Percentiles rank a stretch among this genome's conserved stretches.
These are phyloP conservation scores for Exophiala aquamarina DNA, from an alignment of 2,329 filamentous ascomycete genomes.

Conservation along the genomic window DNA sequence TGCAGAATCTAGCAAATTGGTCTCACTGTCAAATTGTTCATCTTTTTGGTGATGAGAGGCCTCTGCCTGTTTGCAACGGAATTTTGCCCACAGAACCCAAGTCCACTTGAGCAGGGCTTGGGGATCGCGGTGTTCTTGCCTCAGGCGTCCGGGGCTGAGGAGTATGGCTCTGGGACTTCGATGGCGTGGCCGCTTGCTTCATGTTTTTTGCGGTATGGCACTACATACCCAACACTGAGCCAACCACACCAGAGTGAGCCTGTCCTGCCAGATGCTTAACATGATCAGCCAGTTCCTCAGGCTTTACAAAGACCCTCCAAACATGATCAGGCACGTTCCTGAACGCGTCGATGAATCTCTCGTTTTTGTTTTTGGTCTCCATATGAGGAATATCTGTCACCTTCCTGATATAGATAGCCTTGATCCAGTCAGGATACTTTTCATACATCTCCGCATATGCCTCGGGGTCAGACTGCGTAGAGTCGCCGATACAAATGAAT, in stretches of 20 bases:
- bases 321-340: constrained; percentile 65
- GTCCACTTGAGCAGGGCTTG: constrained; percentile 3
- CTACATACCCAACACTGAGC: constrained; percentile 17
- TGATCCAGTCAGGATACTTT: constrained; percentile 72
- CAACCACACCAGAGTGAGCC: constrained; percentile 19
- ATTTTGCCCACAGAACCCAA: not conserved
- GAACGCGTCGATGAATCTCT: constrained; percentile 82
- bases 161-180: constrained; percentile 12
- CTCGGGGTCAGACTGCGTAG: constrained; percentile 88
- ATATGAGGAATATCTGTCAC: constrained; percentile 75
- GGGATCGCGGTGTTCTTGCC: constrained; percentile 15
- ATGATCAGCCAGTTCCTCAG: constrained; percentile 59
- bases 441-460: constrained; percentile 78
- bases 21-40: not conserved
- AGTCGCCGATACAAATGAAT: constrained; percentile 85
- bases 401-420: constrained; percentile 80
- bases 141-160: constrained; percentile 14
- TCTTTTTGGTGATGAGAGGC: not conserved
- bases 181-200: constrained; percentile 2
- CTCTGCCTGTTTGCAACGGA: no score
- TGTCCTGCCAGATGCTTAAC: constrained; percentile 24
- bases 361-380: constrained; percentile 69
- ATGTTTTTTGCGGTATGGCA: constrained; percentile 19
- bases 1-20: no score
- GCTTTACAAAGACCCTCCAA: constrained; percentile 83